Percentiles rank a stretch among this genome's conserved stretches.
These are phyloP conservation scores for Brassica nigra DNA, from an alignment of 345 rosid species.

Conservation along the genomic window DNA sequence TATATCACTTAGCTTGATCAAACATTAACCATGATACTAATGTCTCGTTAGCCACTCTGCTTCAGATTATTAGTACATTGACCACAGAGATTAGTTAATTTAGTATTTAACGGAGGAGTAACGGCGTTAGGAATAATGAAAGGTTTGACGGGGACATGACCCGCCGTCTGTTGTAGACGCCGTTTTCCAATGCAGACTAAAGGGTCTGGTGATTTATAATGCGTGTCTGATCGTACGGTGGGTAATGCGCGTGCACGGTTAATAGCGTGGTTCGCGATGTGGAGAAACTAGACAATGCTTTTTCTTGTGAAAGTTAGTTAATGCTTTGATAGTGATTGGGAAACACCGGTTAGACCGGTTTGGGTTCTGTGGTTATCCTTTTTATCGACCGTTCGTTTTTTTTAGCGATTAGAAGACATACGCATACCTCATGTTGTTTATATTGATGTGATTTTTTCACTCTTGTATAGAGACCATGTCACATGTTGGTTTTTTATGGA, in stretches of 20 bases:
- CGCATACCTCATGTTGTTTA: too few relatives aligned
- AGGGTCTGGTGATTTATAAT: background rate
- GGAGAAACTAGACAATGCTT: constrained; percentile 31
- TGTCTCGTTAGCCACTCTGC: constrained; percentile 17
- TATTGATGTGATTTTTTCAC: background rate
- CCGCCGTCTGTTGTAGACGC: constrained; percentile 31
- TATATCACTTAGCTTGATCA: constrained; percentile 9
- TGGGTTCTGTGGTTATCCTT: constrained; percentile 22
- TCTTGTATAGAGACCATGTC: constrained; percentile 35
- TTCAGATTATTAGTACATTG: background rate
- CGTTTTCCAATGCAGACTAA: constrained; percentile 26
- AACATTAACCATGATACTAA: constrained; percentile 8
- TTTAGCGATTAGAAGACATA: background rate
- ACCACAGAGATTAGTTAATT: constrained; percentile 1
- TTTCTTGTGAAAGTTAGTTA: constrained; percentile 41
- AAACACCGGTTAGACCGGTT: constrained; percentile 35
- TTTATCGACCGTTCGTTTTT: constrained; percentile 12
- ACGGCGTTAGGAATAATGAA: constrained; percentile 50
- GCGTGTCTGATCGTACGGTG: constrained; percentile 27
- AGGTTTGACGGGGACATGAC: constrained; percentile 28
- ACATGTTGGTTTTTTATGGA: constrained; percentile 24
- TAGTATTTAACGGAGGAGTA: constrained; percentile 62
- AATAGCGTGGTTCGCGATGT: constrained; percentile 5
- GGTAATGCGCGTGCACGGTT: background rate
- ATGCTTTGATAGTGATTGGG: constrained; percentile 41